Conservation (phyloP, 305 asterid species). For the Fraxinus ornus region DNA sequence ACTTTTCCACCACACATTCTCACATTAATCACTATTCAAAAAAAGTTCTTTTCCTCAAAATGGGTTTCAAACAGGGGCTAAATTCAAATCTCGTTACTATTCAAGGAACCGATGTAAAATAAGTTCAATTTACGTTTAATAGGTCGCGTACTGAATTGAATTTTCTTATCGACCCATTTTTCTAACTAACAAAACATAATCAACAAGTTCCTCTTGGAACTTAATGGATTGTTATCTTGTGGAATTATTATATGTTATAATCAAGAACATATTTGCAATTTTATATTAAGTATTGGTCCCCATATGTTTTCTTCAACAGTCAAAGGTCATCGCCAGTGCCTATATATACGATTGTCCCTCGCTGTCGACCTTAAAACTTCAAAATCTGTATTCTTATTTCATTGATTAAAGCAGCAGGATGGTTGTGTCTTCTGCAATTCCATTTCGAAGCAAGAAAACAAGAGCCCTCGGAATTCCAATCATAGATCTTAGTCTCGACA, state of each 20-base stretch:
- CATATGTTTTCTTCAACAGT: neutral
- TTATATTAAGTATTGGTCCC: neutral
- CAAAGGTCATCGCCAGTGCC: neutral
- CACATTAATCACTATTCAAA: too few species aligned
- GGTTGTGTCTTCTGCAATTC: slow-evolving; percentile 15
- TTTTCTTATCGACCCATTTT: neutral
- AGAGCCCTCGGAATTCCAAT: slow-evolving; percentile 32
- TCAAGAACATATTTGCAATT: neutral
- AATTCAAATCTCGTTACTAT: neutral
- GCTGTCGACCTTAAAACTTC: neutral
- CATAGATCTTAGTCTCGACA: slow-evolving; percentile 30
- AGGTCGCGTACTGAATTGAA: neutral
- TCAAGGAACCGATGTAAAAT: too few species aligned
- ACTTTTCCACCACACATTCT: too few species aligned
- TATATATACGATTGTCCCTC: neutral
- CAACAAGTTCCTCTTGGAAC: neutral
- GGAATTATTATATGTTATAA: neutral
- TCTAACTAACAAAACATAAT: neutral
- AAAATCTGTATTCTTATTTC: neutral
- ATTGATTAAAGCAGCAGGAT: neutral
- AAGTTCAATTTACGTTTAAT: too few species aligned
- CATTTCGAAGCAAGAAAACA: slow-evolving; percentile 23
- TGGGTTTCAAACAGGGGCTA: too few species aligned
- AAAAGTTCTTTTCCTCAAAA: too few species aligned
- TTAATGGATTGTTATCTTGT: neutral